phyloP scores from a whole-genome alignment of 2,329 filamentous ascomycete genomes.

The Phyllosticta citrichinensis region DNA sequence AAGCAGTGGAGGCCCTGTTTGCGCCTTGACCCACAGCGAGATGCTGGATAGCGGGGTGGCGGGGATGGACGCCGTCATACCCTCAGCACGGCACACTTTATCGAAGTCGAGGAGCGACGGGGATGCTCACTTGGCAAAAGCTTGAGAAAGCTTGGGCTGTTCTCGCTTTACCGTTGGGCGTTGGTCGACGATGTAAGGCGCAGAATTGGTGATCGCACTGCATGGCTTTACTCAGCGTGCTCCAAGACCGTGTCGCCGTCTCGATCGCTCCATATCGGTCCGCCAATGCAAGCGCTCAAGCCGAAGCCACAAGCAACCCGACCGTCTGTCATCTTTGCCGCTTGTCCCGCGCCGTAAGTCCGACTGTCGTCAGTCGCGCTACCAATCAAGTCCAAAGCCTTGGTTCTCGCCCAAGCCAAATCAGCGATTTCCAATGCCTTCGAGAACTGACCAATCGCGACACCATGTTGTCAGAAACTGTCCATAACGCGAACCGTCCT shows the following conservation, averaged over 20 bases:
- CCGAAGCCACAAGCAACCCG: background rate
- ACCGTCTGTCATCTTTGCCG: background rate
- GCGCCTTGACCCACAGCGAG: background rate
- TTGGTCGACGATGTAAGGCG: background rate
- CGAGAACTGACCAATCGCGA: background rate
- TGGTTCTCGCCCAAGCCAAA: background rate
- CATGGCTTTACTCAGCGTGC: background rate
- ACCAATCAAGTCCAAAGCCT: background rate
- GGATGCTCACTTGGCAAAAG: background rate
- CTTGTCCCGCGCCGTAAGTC: background rate
- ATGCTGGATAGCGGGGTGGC: background rate
- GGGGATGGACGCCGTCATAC: background rate
- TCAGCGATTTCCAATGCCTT: background rate
- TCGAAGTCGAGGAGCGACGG: background rate
- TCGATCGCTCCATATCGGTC: background rate
- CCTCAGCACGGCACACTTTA: background rate
- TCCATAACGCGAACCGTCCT: background rate
- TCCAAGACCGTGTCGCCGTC: background rate
- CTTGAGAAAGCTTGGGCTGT: background rate
- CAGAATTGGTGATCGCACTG: background rate
- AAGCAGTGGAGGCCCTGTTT: background rate
- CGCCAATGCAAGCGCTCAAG: background rate
- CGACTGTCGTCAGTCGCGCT: background rate
- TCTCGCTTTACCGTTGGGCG: background rate
- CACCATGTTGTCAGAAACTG: background rate